Base-by-base conservation (phyloP, 2,329 filamentous ascomycete species). In the Talaromyces funiculosus region DNA sequence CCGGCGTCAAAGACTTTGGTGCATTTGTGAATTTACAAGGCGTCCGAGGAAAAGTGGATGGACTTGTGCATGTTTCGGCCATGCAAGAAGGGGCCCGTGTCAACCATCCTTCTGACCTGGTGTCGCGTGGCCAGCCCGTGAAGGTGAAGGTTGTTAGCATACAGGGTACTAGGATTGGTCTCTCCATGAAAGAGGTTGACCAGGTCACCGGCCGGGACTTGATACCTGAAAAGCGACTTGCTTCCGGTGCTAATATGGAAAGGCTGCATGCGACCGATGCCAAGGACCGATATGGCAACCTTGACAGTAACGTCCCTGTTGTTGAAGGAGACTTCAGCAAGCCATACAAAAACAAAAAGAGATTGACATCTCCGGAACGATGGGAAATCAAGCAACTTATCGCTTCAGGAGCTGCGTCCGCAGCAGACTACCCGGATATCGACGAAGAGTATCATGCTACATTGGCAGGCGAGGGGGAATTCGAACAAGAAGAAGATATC, bases 361-460 rank as follows among this genome's bases (percentile, higher is more conserved):
- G 94, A 57, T 88, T 97, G 87, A 97, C 93, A 0, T 97, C 93
- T 14, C 94, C 94, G 1, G 94, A 99, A 72, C 82, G 94, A 70
- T 99, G 94, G 93, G 94, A 99, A 73, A 97, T 99, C 64, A 86
- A 93, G 64, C 94, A 99, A 71, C 81, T 99, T 57, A 97, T 99
- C 69, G 92, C 93, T 3, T 96, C 94, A 4, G 94, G 95, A 49
- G 93, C 95, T 8, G 89, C 91, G 18, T 96, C 94, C 67, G 92
- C 91, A 0, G 90, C 90, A 0, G 93, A 97, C 67, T 97, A 96
- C 71, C 94, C 94, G 0, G 93, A 97, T 64, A 83, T 97, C 29
- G 90, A 97, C 66, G 91, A 97, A 67, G 92, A 97, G 61, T 96
- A 96, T 72, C 88, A 96, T 64, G 89, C 90, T 16, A 92, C 91